Base-by-base conservation (phyloP, 495 filamentous ascomycete genomes). In the Penicillium goetzii region DNA sequence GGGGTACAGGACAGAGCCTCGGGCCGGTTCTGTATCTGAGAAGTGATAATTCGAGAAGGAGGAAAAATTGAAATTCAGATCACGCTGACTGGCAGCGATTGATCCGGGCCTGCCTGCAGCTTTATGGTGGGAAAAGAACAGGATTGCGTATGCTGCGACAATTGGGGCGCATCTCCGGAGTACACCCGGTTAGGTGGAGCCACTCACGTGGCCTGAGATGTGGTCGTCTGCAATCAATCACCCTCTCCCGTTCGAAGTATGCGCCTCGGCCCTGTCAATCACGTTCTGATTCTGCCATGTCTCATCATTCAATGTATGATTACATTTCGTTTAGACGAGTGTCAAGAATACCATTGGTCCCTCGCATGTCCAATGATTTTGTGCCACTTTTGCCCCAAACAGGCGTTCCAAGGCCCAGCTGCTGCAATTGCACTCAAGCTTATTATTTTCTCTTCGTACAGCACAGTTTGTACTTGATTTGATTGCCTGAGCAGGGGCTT, bases 161-260 rank as follows among this genome's bases (percentile, higher is more conserved):
- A 23, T 45, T 50, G 36, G 43, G 38, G 47, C 50, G 33, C 61
- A 53, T 53, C 55, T n/a, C n/a, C n/a, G n/a, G n/a, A n/a, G n/a
- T 53, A 32, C 51, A 21, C 21, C 40, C 60, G 52, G 41, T 55
- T 51, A 19, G 52, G 66, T 63, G 66, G 66, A 63, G 43, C 66
- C 54, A 30, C 54, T 68, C 66, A 68, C 66, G 66, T 68, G 66
- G 65, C 61, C 28, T 23, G 41, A 21, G 17, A 51, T 49, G 36
- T 51, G n/a, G n/a, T n/a, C n/a, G n/a, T n/a, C n/a, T n/a, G 23
- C 30, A 32, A 21, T 45, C 56, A 15, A 33, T 33, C 10, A 26
- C 23, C 28, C 5, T 0, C n/a, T n/a, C n/a, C n/a, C n/a, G n/a
- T 30, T 11, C 49, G 28, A 40, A 40, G 38, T 40, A 43, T 19